phyloP scores from a whole-genome alignment of 2,329 filamentous ascomycete genomes.

The Phyllosticta citribraziliensis region DNA sequence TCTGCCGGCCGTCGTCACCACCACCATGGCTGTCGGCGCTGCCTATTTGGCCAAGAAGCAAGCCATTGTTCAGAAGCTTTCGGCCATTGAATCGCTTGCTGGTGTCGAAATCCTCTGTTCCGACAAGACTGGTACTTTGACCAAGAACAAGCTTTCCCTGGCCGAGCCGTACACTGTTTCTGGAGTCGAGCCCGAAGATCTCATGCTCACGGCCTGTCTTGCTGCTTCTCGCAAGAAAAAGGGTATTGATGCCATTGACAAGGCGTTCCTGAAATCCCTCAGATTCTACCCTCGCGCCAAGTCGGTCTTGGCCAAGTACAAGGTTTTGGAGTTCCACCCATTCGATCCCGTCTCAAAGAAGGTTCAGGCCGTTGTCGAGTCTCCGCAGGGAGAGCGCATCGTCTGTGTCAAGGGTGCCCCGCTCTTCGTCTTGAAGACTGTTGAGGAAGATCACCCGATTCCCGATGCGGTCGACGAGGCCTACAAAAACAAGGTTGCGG shows the following conservation, averaged over 20 bases:
- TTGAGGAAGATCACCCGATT: constrained; percentile 75
- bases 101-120: constrained; percentile 92
- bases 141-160: constrained; percentile 87
- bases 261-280: constrained; percentile 83
- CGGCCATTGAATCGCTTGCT: constrained; percentile 82
- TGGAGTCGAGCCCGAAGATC: constrained; percentile 75
- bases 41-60: constrained; percentile 87
- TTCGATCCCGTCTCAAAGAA: constrained; percentile 94
- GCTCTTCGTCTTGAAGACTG: constrained; percentile 76
- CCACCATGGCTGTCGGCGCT: constrained; percentile 89
- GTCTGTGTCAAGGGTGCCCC: constrained; percentile 87
- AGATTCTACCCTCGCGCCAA: constrained; percentile 76
- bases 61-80: constrained; percentile 88
- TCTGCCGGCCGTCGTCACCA: constrained; percentile 87
- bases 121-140: constrained; percentile 88
- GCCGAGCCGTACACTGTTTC: constrained; percentile 74
- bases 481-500: constrained; percentile 87
- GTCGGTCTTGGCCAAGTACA: constrained; percentile 70
- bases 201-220: constrained; percentile 86
- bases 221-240: constrained; percentile 91
- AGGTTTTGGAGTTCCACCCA: constrained; percentile 72
- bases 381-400: constrained; percentile 72
- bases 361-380: constrained; percentile 74
- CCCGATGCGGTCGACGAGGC: constrained; percentile 66
- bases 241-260: constrained; percentile 90